Evolutionary conservation across 2,329 filamentous ascomycete genomes (phyloP).

Genomic region (Aspergillus sp.): DNA sequence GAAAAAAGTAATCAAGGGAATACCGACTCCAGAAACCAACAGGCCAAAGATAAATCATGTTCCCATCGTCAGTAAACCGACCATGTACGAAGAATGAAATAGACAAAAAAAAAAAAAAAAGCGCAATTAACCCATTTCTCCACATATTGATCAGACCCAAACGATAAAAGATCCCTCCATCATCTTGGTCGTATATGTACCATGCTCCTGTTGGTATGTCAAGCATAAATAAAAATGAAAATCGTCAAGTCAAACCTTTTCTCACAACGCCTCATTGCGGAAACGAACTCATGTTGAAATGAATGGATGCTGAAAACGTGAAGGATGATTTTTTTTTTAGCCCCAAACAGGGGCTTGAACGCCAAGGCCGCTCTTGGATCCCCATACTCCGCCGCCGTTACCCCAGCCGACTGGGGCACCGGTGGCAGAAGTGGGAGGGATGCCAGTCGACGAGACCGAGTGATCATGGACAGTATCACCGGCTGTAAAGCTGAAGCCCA

Average conservation of each 20-base stretch:
- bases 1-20: conserved; percentile 13
- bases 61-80: conserved; percentile 22
- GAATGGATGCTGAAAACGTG: conserved; percentile 4
- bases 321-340: conserved; percentile 38
- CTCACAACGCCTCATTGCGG: conserved; percentile 23
- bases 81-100: conserved; percentile 16
- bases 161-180: conserved; percentile 15
- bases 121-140: conserved; percentile 13
- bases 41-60: conserved; percentile 17
- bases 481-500: conserved; percentile 64
- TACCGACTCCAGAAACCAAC: conserved; percentile 27
- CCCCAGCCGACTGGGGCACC: conserved; percentile 56
- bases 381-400: conserved; percentile 76
- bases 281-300: conserved; percentile 14
- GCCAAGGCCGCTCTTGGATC: conserved; percentile 70
- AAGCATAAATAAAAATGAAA: conserved; percentile 12
- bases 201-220: conserved; percentile 22
- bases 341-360: conserved; percentile 94
- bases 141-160: conserved; percentile 16
- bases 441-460: conserved; percentile 53
- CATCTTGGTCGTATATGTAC: conserved; percentile 25
- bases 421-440: conserved; percentile 45
- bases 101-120: not conserved
- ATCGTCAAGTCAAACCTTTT: conserved; percentile 3
- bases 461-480: conserved; percentile 46